Conservation (phyloP, 257 asterid species). For the Rhazya stricta region DNA sequence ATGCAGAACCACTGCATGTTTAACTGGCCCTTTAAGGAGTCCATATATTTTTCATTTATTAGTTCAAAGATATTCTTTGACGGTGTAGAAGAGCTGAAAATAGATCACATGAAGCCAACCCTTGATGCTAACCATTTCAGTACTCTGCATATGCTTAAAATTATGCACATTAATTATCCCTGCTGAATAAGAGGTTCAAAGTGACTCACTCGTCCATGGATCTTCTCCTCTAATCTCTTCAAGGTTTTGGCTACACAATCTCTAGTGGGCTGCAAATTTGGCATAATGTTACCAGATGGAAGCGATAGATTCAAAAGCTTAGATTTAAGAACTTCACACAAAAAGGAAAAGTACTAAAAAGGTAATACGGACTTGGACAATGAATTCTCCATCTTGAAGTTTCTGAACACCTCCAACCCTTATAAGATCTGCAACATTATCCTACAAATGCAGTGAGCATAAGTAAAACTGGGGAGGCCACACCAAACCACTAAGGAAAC, state of each 20-base stretch:
- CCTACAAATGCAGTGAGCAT: conserved; percentile 38
- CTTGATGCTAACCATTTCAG: background rate
- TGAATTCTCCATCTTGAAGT: conserved; percentile 96
- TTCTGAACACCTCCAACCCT: conserved; percentile 94
- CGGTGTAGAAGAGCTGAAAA: background rate
- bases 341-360: background rate
- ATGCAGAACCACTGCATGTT: background rate
- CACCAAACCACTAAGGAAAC: background rate
- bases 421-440: conserved; percentile 86
- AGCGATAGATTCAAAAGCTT: background rate
- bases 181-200: conserved; percentile 2
- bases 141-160: background rate
- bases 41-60: background rate
- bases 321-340: background rate
- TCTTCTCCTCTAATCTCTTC: conserved; percentile 95
- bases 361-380: conserved; percentile 60
- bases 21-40: background rate
- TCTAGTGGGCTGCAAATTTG: conserved; percentile 84
- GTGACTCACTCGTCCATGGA: conserved; percentile 87
- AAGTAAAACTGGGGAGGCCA: background rate
- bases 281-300: background rate
- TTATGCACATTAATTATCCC: conserved; percentile 2
- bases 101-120: background rate
- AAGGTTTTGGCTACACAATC: conserved; percentile 98
- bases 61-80: background rate